Conservation (phyloP, 768 basidiomycete genomes). For the Polyporus arcularius region DNA sequence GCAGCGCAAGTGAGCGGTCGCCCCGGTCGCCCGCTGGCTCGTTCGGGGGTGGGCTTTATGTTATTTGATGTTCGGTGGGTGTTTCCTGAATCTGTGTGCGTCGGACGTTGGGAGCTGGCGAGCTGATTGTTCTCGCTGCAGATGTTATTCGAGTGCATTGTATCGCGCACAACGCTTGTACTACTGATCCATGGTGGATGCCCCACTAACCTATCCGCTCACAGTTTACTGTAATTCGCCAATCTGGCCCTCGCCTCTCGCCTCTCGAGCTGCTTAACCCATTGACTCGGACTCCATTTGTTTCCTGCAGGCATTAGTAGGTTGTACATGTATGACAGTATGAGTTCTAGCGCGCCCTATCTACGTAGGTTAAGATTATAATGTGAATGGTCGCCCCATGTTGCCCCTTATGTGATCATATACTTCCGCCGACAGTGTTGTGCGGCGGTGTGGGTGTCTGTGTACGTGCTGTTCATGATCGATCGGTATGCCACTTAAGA, state of each 20-base stretch:
- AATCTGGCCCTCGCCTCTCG: neutral
- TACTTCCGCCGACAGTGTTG: neutral
- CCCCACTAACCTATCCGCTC: neutral
- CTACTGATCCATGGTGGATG: neutral
- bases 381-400: neutral
- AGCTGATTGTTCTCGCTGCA: neutral
- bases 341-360: too few species aligned
- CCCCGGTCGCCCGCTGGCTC: neutral
- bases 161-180: neutral
- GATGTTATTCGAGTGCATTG: neutral
- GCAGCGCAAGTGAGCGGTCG: slow-evolving; percentile 11
- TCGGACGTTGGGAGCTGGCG: too few species aligned
- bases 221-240: neutral
- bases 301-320: too few species aligned
- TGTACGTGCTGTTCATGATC: neutral
- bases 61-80: neutral
- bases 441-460: neutral
- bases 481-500: neutral
- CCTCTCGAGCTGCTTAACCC: too few species aligned
- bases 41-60: neutral
- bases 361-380: neutral
- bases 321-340: too few species aligned
- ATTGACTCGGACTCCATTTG: too few species aligned
- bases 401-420: neutral
- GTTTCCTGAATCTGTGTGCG: neutral